phyloP scores from a whole-genome alignment of 2,329 filamentous ascomycete species.

The Hymenoscyphus fraxineus region DNA sequence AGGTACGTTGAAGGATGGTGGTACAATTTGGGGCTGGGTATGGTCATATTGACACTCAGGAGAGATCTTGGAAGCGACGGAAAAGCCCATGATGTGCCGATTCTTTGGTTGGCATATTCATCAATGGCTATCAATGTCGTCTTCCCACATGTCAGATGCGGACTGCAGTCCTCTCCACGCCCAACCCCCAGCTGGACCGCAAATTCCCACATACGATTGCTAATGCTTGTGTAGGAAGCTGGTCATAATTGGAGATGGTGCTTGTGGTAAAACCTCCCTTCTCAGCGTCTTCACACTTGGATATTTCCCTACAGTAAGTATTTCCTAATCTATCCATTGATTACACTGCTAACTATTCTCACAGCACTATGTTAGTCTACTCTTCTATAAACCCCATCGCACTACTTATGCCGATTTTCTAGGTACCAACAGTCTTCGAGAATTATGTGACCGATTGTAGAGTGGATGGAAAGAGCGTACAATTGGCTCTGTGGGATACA shows the following conservation, averaged over 20 bases:
- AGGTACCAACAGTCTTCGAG: slow-evolving; percentile 97
- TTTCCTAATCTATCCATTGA: slow-evolving; percentile 22
- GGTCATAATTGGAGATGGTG: slow-evolving; percentile 95
- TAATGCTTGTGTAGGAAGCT: slow-evolving; percentile 63
- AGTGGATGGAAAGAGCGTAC: slow-evolving; percentile 97
- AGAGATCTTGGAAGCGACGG: not conserved
- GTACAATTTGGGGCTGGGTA: not conserved
- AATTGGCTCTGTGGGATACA: slow-evolving; percentile 98
- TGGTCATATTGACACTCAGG: not conserved
- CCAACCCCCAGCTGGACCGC: not conserved
- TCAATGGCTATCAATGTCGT: slow-evolving; percentile 2
- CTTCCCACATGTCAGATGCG: not conserved
- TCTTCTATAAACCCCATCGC: not conserved
- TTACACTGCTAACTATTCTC: slow-evolving; percentile 28
- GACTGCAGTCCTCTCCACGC: not conserved
- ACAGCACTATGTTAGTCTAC: slow-evolving; percentile 47
- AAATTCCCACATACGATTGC: not conserved
- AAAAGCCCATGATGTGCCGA: not conserved
- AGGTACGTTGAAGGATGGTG: slow-evolving; percentile 34
- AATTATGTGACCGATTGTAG: slow-evolving; percentile 99
- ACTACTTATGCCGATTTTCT: slow-evolving; percentile 43
- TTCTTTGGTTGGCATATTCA: slow-evolving; percentile 3
- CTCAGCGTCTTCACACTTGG: slow-evolving; percentile 96
- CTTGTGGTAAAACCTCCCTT: slow-evolving; percentile 96
- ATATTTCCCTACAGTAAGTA: slow-evolving; percentile 89